phyloP scores from a whole-genome alignment of 1,284 basidiomycete species.

The Neonothopanus nambi region DNA sequence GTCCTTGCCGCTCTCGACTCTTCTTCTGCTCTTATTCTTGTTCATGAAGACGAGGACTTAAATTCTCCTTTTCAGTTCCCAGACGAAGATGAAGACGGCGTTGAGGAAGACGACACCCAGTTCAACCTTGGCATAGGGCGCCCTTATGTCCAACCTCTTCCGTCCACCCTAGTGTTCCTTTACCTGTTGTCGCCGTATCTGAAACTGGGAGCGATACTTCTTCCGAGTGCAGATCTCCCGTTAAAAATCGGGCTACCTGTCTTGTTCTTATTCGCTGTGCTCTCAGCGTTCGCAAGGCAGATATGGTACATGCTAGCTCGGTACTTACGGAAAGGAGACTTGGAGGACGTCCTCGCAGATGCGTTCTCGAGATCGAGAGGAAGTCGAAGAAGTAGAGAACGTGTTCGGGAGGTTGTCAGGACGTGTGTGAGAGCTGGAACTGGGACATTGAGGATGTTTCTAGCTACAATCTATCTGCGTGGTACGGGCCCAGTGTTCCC shows the following conservation, averaged over 20 bases:
- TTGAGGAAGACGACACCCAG: conserved; percentile 52
- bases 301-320: conserved; percentile 74
- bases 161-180: conserved; percentile 59
- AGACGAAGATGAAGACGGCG: conserved; percentile 40
- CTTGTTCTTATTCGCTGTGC: conserved; percentile 52
- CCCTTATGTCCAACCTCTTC: conserved; percentile 51
- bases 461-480: conserved; percentile 63
- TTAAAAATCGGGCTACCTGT: conserved; percentile 51
- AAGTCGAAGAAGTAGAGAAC: conserved; percentile 41
- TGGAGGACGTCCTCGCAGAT: conserved; percentile 64
- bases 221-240: conserved; percentile 48
- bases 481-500: conserved; percentile 41
- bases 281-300: conserved; percentile 63
- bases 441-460: conserved; percentile 45
- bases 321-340: conserved; percentile 61
- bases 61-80: neutral
- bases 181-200: conserved; percentile 70
- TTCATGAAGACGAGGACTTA: conserved; percentile 34
- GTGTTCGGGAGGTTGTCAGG: conserved; percentile 34
- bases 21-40: conserved; percentile 58
- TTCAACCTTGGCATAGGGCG: conserved; percentile 43
- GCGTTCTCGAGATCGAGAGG: conserved; percentile 57
- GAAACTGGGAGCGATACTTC: conserved; percentile 65
- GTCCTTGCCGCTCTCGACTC: conserved; percentile 29
- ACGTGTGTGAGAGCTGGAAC: conserved; percentile 41